Evolutionary conservation across 1,139 yeast genomes (phyloP), one percentile per base, ranked within the genome.

Genomic region (Nakaseomyces bracarensis): DNA sequence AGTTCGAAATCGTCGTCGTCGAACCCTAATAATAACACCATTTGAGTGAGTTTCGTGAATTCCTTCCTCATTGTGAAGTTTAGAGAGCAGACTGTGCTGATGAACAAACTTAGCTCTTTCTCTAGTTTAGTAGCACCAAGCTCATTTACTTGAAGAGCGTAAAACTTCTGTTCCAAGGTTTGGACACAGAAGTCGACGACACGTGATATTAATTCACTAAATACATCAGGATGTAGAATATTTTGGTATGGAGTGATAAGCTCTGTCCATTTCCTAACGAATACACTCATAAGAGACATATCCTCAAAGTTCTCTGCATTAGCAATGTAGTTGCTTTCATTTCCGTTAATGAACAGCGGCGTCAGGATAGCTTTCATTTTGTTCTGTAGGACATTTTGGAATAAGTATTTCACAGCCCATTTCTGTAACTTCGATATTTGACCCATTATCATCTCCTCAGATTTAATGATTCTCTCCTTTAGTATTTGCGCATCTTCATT

Each of bases 41-140:
- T 71, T 60, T 89, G 97, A 0, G 95, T 86, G 3, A 86, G 79
- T 46, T 86, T 71, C 2, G 82, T 72, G 57, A 89, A 91, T 54
- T 77, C 75, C 47, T 85, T 91, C 48, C 96, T 70, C 52, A 87
- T 66, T 37, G 74, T 75, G 61, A 86, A 91, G 53, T 79, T 66
- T 60, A 79, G 58, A 60, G 76, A 70, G 64, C 85, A 57, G 54
- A 72, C 72, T 48, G 79, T 82, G 42, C 76, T 73, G 40, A 91
- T 83, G 31, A 89, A 71, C 38, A 75, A 70, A 30, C 91, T 78
- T 36, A 89, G 66, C 59, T 89, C 96, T 46, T 84, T 77, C 53
- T 93, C 98, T 41, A 93, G 67, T 49, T 80, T 82, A 27, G 87
- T 72, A 0, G 95, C 80, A 0, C 97, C 97, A 39, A 84, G 65